Evolutionary conservation across 2,329 filamentous ascomycete genomes (phyloP).

Genomic region (Penicillium aurantiogriseum): DNA sequence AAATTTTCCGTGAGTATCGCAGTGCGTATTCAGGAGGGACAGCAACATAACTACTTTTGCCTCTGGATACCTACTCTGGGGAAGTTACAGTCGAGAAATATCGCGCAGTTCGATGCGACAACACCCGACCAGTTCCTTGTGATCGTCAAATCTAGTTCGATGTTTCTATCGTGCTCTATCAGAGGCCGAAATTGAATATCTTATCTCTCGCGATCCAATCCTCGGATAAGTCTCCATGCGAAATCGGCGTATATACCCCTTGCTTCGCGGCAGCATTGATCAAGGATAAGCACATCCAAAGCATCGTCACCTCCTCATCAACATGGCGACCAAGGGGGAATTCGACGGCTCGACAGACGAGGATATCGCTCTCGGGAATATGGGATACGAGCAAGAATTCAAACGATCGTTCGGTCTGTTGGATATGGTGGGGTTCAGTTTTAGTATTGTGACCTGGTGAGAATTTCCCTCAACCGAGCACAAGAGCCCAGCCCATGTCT

Average conservation of each 20-base stretch:
- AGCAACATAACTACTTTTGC: too few relatives aligned
- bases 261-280: background rate
- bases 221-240: background rate
- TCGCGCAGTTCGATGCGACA: too few relatives aligned
- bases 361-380: slow-evolving; percentile 30
- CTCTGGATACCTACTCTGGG: too few relatives aligned
- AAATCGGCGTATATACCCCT: background rate
- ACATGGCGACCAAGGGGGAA: slow-evolving; percentile 4
- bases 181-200: background rate
- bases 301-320: background rate
- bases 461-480: background rate
- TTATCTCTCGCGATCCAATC: background rate
- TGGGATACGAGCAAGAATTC: slow-evolving; percentile 47
- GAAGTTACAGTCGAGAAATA: too few relatives aligned
- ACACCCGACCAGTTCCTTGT: too few relatives aligned
- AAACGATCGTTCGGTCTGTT: slow-evolving; percentile 54
- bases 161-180: too few relatives aligned
- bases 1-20: too few relatives aligned
- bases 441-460: slow-evolving; percentile 54
- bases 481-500: background rate
- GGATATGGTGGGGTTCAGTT: slow-evolving; percentile 58
- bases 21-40: too few relatives aligned
- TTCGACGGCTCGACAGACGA: slow-evolving; percentile 18
- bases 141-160: too few relatives aligned
- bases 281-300: background rate